Conservation (phyloP, 2,329 filamentous ascomycete genomes). For the Colletotrichum coccodes region DNA sequence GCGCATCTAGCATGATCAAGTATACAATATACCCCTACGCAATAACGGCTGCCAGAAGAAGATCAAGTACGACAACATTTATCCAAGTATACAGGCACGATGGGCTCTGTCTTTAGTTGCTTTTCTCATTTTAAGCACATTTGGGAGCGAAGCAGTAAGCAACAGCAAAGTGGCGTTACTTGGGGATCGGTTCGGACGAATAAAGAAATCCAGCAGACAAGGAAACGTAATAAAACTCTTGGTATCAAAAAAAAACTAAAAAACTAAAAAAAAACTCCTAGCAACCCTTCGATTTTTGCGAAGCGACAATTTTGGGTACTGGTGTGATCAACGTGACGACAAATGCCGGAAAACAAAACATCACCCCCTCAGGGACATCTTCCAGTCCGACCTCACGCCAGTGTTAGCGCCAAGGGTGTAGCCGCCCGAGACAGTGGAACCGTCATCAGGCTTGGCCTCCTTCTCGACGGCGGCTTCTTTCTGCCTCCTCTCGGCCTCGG, state of each 20-base stretch:
- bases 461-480: constrained; percentile 11
- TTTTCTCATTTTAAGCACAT: background rate
- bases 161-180: background rate
- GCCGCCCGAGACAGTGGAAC: constrained; percentile 32
- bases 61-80: constrained; percentile 5
- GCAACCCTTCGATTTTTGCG: background rate
- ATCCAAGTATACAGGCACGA: background rate
- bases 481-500: constrained; percentile 27
- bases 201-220: background rate
- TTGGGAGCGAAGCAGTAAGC: background rate
- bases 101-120: background rate
- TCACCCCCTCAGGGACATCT: constrained; percentile 33
- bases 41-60: constrained; percentile 9
- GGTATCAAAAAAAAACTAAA: constrained; percentile 1
- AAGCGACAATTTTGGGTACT: background rate
- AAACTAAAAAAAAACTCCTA: too few relatives aligned
- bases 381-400: constrained; percentile 35
- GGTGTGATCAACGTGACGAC: background rate
- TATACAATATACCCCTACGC: constrained; percentile 23
- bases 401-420: constrained; percentile 27
- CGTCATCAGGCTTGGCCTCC: constrained; percentile 21
- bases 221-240: background rate
- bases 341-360: background rate
- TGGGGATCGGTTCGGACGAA: background rate
- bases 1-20: constrained; percentile 27